A percentile compares a stretch with the other conserved stretches of the same genome.
phyloP scores from a whole-genome alignment of 495 filamentous ascomycete genomes.

The Gamarada debralockiae region DNA sequence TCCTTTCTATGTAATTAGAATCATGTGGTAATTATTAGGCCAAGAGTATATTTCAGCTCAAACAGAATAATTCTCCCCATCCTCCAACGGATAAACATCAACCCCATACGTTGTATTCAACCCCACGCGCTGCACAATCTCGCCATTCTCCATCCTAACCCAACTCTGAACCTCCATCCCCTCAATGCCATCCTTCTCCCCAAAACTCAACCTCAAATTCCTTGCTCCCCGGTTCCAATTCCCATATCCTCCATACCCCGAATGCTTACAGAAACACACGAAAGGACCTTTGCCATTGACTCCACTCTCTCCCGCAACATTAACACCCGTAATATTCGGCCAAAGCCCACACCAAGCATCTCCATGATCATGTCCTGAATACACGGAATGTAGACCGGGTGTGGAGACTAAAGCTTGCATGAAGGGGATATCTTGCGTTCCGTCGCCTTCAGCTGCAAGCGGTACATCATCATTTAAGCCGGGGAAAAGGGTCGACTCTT shows the following conservation, averaged over 20 bases:
- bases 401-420: conserved; percentile 58
- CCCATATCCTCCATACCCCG: conserved; percentile 71
- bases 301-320: conserved; percentile 19
- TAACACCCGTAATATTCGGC: conserved; percentile 27
- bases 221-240: conserved; percentile 57
- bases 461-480: conserved; percentile 64
- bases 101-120: conserved; percentile 66
- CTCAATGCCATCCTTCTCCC: conserved; percentile 20
- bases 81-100: conserved; percentile 46
- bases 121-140: conserved; percentile 49
- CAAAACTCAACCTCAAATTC: conserved; percentile 48
- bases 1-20: too few species aligned
- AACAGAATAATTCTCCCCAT: too few species aligned
- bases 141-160: conserved; percentile 60
- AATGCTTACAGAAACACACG: conserved; percentile 68
- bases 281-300: conserved; percentile 26
- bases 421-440: conserved; percentile 58
- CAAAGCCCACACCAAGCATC: conserved; percentile 60
- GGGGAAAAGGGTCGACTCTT: conserved; percentile 41
- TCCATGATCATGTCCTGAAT: conserved; percentile 69
- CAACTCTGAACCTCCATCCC: conserved; percentile 51
- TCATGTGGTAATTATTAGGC: too few species aligned
- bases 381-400: conserved; percentile 55
- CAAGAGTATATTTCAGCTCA: too few species aligned
- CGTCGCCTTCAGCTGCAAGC: conserved; percentile 52